Base-by-base conservation (phyloP, 108 stramenopile genomes). In the Mayamaea pseudoterrestris region DNA sequence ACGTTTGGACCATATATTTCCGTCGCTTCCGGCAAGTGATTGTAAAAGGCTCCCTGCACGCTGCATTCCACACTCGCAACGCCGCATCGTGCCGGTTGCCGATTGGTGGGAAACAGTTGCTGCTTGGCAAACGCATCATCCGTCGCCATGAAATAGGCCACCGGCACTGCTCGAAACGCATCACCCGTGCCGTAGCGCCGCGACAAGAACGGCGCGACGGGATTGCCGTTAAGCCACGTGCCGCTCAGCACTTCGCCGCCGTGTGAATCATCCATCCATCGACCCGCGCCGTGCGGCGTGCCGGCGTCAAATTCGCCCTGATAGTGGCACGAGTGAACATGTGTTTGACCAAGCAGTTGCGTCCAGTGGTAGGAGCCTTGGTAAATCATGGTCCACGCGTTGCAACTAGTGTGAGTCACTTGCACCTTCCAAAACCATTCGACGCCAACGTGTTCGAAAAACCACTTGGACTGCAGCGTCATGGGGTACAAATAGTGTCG, bases 31-130 rank as follows among this genome's bases (percentile, higher is more conserved):
- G 72, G 72, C 24, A 73, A 39, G n/a, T 73, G 30, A 14, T 29
- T 53, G 24, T 53, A 65, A 30, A 73, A 73, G 2, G 18, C 45
- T 12, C 72, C 72, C 0, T 53, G 35, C 18, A 68, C 41, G 39
- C 63, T 65, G 40, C 72, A 73, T 50, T 73, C 72, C 0, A 73
- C 72, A 31, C 60, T 57, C 5, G 62, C 57, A 5, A 68, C 59
- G 3, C 72, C 72, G 35, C 58, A 61, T 45, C 60, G 35, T 11
- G 43, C 16, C 2, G 53, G 58, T 6, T 39, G 5, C 5, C 49
- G 58, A 40, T 69, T 73, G 20, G 67, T 65, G 2, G 72, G 67
- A 5, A 50, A 24, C 3, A 65, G 39, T 39, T 69, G 68, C 34
- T 34, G 61, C 17, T 44, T 26, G 0, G 36, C 54, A 26, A 65